Evolutionary conservation across 495 filamentous ascomycete genomes (phyloP).

Genomic region (Apodospora peruviana): DNA sequence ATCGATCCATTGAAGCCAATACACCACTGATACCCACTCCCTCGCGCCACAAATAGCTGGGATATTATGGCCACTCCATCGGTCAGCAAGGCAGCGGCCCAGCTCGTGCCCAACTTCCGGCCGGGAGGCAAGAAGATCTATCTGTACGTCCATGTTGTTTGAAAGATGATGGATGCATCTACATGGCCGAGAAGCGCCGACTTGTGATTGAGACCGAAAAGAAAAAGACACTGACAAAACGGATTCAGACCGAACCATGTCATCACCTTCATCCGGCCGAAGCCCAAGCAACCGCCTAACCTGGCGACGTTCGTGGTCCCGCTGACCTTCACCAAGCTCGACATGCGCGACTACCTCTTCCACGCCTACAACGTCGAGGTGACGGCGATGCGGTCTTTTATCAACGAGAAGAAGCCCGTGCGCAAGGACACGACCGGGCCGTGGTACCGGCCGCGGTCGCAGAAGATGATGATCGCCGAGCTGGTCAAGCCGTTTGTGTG

Average conservation of each 20-base stretch:
- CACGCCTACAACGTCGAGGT: slow-evolving; percentile 66
- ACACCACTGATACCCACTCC: not conserved
- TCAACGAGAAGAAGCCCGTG: slow-evolving; percentile 61
- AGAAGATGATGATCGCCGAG: slow-evolving; percentile 90
- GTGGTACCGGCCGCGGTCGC: slow-evolving; percentile 54
- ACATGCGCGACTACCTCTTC: slow-evolving; percentile 82
- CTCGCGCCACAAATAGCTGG: not conserved
- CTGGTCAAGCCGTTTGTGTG: slow-evolving; percentile 78
- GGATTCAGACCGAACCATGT: slow-evolving; percentile 78
- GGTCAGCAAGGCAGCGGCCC: slow-evolving; percentile 1
- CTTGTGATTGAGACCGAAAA: too few species aligned
- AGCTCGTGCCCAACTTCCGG: not conserved
- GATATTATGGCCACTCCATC: too few species aligned
- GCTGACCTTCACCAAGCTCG: slow-evolving; percentile 83
- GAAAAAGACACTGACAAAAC: too few species aligned
- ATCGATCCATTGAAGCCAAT: not conserved
- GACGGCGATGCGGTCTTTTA: slow-evolving; percentile 67
- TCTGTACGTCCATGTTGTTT: slow-evolving; percentile 47
- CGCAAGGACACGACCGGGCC: slow-evolving; percentile 40
- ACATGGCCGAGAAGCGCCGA: too few species aligned
- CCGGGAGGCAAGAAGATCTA: slow-evolving; percentile 41
- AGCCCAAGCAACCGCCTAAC: slow-evolving; percentile 62
- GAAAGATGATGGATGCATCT: not conserved
- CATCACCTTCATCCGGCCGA: slow-evolving; percentile 65
- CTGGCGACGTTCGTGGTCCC: slow-evolving; percentile 82